A percentile compares a stretch with the other conserved stretches of the same genome.
Evolutionary conservation across 2,329 filamentous ascomycete genomes (phyloP).

Genomic region (Verticillium zaregamsianum): DNA sequence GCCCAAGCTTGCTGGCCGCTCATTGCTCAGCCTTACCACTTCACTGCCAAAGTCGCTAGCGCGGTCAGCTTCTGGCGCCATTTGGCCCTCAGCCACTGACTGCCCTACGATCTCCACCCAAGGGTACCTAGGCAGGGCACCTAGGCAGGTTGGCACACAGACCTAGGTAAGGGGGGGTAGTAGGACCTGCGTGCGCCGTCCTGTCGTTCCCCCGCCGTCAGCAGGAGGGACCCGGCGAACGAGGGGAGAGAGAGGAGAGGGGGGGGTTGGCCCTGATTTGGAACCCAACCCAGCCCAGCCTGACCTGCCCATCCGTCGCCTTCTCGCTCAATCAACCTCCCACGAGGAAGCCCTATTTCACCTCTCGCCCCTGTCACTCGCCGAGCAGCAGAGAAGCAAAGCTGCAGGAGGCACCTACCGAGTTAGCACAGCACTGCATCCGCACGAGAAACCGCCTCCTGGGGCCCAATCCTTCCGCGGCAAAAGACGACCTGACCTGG

Average conservation of each 20-base stretch:
- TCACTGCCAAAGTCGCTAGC: conserved; percentile 14
- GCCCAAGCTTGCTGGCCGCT: not conserved
- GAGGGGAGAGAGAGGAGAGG: not conserved
- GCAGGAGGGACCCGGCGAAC: not conserved
- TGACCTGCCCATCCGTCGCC: not conserved
- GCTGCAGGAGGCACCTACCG: too few species aligned
- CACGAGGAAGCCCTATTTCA: not conserved
- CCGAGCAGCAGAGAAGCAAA: not conserved
- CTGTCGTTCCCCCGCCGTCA: not conserved
- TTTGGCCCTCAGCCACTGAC: conserved; percentile 13
- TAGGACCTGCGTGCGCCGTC: not conserved
- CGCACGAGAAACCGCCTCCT: not conserved
- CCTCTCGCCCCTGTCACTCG: not conserved
- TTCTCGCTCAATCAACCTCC: too few species aligned
- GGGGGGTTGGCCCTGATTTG: not conserved
- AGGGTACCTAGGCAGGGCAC: not conserved
- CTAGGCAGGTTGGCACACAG: too few species aligned
- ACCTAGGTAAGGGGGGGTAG: too few species aligned
- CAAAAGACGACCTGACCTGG: not conserved
- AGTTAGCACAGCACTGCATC: not conserved
- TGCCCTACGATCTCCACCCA: too few species aligned
- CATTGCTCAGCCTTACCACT: conserved; percentile 11
- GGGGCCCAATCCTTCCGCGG: not conserved
- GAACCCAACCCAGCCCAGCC: conserved; percentile 10
- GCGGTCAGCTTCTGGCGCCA: conserved; percentile 16